These are phyloP conservation scores for Talaromyces liani DNA, from an alignment of 495 filamentous ascomycete genomes.

Conservation along the genomic window DNA sequence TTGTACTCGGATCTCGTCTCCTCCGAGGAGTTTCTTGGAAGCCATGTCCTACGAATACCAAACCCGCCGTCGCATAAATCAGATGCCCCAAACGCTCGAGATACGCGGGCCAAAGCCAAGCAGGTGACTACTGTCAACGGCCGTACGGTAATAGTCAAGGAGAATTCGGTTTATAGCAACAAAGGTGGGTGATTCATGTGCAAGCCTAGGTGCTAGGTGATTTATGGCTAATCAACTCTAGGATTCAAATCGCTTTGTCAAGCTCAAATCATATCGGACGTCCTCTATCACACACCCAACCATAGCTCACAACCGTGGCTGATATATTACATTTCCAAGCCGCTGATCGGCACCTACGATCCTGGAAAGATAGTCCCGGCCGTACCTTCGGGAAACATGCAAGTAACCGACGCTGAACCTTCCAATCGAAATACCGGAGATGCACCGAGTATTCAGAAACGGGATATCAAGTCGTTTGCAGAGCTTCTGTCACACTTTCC, in stretches of 20 bases:
- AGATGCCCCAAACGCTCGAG: conserved; percentile 71
- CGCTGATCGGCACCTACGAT: conserved; percentile 80
- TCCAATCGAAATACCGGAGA: conserved; percentile 28
- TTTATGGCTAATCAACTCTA: conserved; percentile 22
- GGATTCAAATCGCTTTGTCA: conserved; percentile 91
- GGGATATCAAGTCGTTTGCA: conserved; percentile 83
- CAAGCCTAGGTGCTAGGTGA: conserved; percentile 19
- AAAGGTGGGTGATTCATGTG: conserved; percentile 56
- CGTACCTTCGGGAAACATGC: conserved; percentile 38
- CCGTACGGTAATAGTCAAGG: conserved; percentile 88
- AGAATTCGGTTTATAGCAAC: conserved; percentile 88
- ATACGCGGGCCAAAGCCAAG: conserved; percentile 87
- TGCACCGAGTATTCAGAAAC: conserved; percentile 54
- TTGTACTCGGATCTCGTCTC: conserved; percentile 72
- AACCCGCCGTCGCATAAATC: conserved; percentile 47
- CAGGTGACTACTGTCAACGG: conserved; percentile 90
- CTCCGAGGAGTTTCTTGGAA: conserved; percentile 90
- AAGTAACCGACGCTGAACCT: conserved; percentile 19
- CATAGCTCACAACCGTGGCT: conserved; percentile 86
- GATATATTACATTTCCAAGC: conserved; percentile 91
- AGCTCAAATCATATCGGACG: conserved; percentile 79
- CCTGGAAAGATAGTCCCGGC: conserved; percentile 60
- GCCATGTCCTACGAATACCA: conserved; percentile 89
- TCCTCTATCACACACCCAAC: conserved; percentile 78
- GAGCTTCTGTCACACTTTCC: conserved; percentile 90